Evolutionary conservation across 768 basidiomycete species (phyloP).

Genomic region (Hydnum rufescens): DNA sequence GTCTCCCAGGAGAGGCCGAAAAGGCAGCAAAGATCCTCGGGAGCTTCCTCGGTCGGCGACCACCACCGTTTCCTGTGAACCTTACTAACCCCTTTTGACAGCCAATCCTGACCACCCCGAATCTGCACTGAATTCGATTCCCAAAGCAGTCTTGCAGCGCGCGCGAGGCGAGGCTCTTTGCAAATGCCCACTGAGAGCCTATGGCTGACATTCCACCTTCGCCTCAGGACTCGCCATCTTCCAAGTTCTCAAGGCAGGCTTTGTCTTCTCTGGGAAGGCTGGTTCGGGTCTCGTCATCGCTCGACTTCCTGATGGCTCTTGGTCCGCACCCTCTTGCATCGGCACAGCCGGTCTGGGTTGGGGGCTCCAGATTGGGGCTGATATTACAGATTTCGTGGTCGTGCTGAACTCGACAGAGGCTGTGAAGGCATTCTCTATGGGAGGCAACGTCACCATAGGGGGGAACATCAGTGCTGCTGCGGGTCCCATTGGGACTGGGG

Average conservation of each 20-base stretch:
- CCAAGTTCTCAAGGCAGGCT: slow-evolving; percentile 44
- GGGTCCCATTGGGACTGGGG: slow-evolving; percentile 89
- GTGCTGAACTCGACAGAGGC: slow-evolving; percentile 95
- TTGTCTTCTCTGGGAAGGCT: slow-evolving; percentile 41
- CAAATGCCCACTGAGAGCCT: not conserved
- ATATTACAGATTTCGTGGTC: slow-evolving; percentile 88
- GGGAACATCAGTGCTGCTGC: slow-evolving; percentile 72
- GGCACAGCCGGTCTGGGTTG: slow-evolving; percentile 88
- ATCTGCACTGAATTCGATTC: slow-evolving; percentile 84
- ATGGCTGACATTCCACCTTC: not conserved
- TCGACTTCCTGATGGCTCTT: slow-evolving; percentile 82
- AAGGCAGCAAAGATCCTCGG: slow-evolving; percentile 85
- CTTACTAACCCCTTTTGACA: slow-evolving; percentile 17
- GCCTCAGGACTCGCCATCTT: slow-evolving; percentile 73
- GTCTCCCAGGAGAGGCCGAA: slow-evolving; percentile 78
- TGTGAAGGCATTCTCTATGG: slow-evolving; percentile 83
- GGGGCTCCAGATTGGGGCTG: slow-evolving; percentile 91
- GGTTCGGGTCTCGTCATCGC: slow-evolving; percentile 88
- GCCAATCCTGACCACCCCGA: slow-evolving; percentile 75
- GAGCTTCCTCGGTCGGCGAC: slow-evolving; percentile 60
- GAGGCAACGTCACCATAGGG: slow-evolving; percentile 91
- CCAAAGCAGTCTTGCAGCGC: slow-evolving; percentile 74
- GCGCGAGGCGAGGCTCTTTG: slow-evolving; percentile 46
- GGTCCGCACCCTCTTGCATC: slow-evolving; percentile 94
- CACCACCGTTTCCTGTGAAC: not conserved